phyloP scores from a whole-genome alignment of 768 basidiomycete genomes.

The Trametes punicea region DNA sequence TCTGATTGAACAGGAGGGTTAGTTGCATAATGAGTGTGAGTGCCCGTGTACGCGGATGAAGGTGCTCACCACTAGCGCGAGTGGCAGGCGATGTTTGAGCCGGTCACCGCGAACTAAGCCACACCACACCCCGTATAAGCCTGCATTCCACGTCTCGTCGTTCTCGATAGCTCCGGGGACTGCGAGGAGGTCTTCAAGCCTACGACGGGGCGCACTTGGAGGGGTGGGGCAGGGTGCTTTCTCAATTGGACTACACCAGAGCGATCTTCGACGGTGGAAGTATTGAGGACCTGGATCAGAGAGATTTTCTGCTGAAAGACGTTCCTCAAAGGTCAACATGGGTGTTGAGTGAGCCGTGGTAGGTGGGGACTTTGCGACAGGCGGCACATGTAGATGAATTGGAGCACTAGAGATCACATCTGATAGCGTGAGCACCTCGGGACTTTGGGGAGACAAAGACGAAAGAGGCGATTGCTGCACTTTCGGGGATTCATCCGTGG shows the following conservation, averaged over 20 bases:
- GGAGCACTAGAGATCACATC: constrained; percentile 3
- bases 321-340: constrained; percentile 38
- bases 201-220: constrained; percentile 40
- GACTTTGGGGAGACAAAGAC: not conserved
- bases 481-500: constrained; percentile 16
- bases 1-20: constrained; percentile 39
- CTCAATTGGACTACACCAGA: constrained; percentile 51
- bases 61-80: constrained; percentile 57
- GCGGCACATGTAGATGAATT: not conserved
- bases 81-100: constrained; percentile 59
- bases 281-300: constrained; percentile 63
- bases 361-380: not conserved
- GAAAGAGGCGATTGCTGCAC: not conserved
- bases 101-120: constrained; percentile 55
- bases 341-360: constrained; percentile 9
- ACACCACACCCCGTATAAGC: constrained; percentile 61
- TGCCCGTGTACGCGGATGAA: not conserved
- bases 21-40: not conserved
- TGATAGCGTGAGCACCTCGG: constrained; percentile 13
- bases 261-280: constrained; percentile 57
- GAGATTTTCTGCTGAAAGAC: constrained; percentile 38
- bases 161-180: constrained; percentile 44
- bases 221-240: constrained; percentile 22
- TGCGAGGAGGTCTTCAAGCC: constrained; percentile 42
- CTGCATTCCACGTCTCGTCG: constrained; percentile 54